Conservation (phyloP, 176 grass and related monocot species). For the Dendrocalamus sinicus region DNA sequence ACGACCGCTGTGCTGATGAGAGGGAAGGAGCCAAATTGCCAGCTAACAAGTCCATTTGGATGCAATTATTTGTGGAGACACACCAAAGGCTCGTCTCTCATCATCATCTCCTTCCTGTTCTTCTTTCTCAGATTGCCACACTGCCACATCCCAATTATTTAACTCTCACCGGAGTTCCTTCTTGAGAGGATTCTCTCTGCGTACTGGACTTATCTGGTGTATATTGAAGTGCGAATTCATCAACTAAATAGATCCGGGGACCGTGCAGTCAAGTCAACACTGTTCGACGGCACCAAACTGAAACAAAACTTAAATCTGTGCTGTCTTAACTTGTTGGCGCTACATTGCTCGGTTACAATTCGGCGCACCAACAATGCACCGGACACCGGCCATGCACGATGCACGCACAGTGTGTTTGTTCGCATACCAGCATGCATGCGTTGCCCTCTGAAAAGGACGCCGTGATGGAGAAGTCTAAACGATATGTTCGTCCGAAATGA, state of each 20-base stretch:
- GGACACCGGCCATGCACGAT: background rate
- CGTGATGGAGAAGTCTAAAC: background rate
- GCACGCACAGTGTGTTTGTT: background rate
- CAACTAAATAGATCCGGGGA: background rate
- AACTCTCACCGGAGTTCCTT: background rate
- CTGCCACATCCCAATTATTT: background rate
- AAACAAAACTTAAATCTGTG: background rate
- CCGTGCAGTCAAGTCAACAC: background rate
- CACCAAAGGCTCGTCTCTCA: background rate
- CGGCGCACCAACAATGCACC: background rate
- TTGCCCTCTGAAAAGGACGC: conserved; percentile 29
- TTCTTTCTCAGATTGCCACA: background rate
- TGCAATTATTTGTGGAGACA: background rate
- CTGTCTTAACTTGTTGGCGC: conserved; percentile 3
- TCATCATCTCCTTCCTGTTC: background rate
- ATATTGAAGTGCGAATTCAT: background rate
- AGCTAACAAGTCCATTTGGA: background rate
- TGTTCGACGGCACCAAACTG: background rate
- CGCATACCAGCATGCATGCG: background rate
- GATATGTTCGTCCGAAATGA: background rate
- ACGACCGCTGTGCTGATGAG: background rate
- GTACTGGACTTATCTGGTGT: background rate
- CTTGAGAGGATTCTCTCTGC: background rate
- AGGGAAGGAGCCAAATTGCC: background rate
- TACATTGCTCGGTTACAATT: background rate